Base-by-base conservation (phyloP, 2,329 filamentous ascomycete species). In the Hypoxylon rubiginosum region DNA sequence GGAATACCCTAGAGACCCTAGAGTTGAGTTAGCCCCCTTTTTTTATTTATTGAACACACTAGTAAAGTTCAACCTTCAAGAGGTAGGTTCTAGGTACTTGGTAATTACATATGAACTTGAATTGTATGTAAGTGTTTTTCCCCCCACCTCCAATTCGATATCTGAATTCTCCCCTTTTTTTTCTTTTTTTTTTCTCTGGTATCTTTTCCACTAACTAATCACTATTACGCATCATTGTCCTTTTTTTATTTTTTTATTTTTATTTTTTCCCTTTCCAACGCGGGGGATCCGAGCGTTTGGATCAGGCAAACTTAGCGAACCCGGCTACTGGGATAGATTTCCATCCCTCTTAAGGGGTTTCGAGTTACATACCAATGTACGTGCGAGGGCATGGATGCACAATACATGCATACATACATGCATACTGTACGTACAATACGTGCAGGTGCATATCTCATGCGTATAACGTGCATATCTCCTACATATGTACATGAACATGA, bases 271-370 rank as follows among this genome's bases (percentile, higher is more conserved):
- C 28, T 45, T 21, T 10, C 39, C 19, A 43, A 58, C 49, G 57
- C 62, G 64, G 67, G 61, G 61, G 58, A 61, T 65, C 67, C 67
- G 58, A 65, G 49, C 53, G 56, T 54, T 63, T 61, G 64, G 67
- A 69, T 63, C 67, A 59, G 63, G 58, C 41, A 59, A 62, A 67
- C 67, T 63, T 69, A 58, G 64, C 59, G 57, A 62, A 67, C 62
- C 67, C 61, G 67, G 61, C 58, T 63, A 53, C 56, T 67, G 64
- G 67, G 61, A 62, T 39, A 57, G 67, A 65, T 63, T 55, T 58
- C 65, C 64, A 55, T 63, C 55, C 51, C 53, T 66, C 53, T 63
- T 21, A 56, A 65, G 59, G 66, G 66, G 59, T 58, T 66, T 26
- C 15, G 15, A 53, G 50, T 61, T 26, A 34, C 43, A 61, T 61